Evolutionary conservation across 306 rosid genomes (phyloP).

Genomic region (Quercus berberidifolia): DNA sequence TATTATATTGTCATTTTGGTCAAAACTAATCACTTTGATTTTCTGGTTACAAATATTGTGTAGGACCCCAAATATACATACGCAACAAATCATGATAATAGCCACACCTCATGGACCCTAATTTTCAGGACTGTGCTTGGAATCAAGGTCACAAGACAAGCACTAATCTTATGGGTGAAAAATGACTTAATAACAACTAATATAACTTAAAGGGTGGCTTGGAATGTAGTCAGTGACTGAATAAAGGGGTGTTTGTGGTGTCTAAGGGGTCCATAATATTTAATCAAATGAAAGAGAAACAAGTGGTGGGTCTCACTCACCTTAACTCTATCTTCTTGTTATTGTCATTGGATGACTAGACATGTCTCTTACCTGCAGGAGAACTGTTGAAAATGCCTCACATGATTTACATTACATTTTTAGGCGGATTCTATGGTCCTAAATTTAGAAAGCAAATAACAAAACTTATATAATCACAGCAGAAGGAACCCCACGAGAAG

Average conservation of each 20-base stretch:
- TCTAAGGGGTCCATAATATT: conserved; percentile 32
- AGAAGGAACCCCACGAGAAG: background rate
- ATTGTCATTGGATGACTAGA: conserved; percentile 43
- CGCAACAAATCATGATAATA: conserved; percentile 13
- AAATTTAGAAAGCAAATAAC: background rate
- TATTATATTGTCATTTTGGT: conserved; percentile 28
- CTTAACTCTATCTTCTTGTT: conserved; percentile 31
- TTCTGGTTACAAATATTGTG: conserved; percentile 12
- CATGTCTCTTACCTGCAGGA: conserved; percentile 30
- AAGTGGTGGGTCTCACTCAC: conserved; percentile 36
- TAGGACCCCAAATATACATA: conserved; percentile 17
- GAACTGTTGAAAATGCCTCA: conserved; percentile 21
- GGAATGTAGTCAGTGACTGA: conserved; percentile 36
- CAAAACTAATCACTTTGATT: conserved; percentile 25
- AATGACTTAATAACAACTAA: conserved; percentile 39
- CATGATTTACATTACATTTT: conserved; percentile 8
- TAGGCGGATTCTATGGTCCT: conserved; percentile 1
- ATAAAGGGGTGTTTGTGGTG: conserved; percentile 33
- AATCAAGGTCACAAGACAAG: conserved; percentile 39
- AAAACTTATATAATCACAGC: background rate
- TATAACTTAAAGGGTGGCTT: conserved; percentile 25
- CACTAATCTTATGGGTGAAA: conserved; percentile 35
- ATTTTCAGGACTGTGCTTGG: conserved; percentile 23
- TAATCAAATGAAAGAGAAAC: conserved; percentile 27
- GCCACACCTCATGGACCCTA: conserved; percentile 41